phyloP scores from a whole-genome alignment of 75 land plant genomes.

The Cryptomeria japonica region DNA sequence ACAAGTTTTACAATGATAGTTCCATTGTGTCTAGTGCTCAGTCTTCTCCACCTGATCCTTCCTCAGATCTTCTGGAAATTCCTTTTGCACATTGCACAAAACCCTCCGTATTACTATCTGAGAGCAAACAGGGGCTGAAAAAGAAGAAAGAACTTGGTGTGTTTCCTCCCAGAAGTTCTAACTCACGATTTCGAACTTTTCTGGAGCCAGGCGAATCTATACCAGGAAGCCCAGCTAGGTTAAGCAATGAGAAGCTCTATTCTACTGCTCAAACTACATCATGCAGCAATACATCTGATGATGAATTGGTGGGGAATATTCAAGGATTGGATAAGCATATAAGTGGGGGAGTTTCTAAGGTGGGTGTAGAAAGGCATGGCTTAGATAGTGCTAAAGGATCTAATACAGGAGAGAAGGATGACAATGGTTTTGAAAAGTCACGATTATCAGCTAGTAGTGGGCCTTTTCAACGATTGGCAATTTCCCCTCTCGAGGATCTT shows the following conservation, averaged over 20 bases:
- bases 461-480: not conserved
- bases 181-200: not conserved
- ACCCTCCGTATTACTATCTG: not conserved
- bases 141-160: not conserved
- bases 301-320: not conserved
- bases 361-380: conserved; percentile 1
- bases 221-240: conserved; percentile 1
- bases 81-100: not conserved
- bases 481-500: not conserved
- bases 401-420: not conserved
- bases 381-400: not conserved
- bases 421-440: conserved; percentile 4
- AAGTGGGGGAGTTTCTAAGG: not conserved
- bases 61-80: conserved; percentile 6
- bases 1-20: not conserved
- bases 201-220: not conserved
- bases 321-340: conserved; percentile 5
- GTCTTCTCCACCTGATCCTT: conserved; percentile 2
- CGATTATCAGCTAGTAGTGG: conserved; percentile 7
- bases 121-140: conserved; percentile 1
- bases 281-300: conserved; percentile 6
- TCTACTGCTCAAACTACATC: conserved; percentile 7
- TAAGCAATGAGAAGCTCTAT: conserved; percentile 8
- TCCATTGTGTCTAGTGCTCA: not conserved
- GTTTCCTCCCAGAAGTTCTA: conserved; percentile 6